phyloP scores from a whole-genome alignment of 225 moss, liverwort and hornwort species.

The Pleurozium schreberi region DNA sequence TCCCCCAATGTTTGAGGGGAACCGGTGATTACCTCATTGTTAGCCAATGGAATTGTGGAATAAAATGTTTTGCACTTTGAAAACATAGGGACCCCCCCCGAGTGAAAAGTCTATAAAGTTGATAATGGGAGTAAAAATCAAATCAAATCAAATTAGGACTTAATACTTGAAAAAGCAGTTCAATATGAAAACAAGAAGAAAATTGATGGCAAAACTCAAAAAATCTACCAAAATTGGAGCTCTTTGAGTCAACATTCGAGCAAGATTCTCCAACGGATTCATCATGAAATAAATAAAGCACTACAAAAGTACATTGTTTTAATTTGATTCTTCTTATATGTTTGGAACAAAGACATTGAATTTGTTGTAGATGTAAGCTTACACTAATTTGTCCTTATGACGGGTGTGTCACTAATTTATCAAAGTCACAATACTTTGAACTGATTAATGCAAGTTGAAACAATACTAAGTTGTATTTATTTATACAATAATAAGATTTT shows the following conservation, averaged over 20 bases:
- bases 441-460: neutral
- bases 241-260: neutral
- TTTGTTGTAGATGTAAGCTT: too few species aligned
- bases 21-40: fast-evolving
- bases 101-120: neutral
- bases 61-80: neutral
- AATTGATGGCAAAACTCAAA: neutral
- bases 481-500: neutral
- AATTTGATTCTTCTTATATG: neutral
- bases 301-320: neutral
- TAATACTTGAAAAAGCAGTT: neutral
- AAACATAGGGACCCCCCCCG: too few species aligned
- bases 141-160: neutral
- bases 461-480: too few species aligned
- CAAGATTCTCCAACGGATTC: fast-evolving
- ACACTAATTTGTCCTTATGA: neutral
- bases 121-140: neutral
- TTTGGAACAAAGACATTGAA: neutral
- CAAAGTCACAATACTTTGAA: too few species aligned
- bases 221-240: fast-evolving
- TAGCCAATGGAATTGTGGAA: neutral
- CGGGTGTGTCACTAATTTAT: too few species aligned
- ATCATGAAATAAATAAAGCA: too few species aligned
- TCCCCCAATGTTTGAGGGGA: neutral
- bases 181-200: neutral